These are phyloP conservation scores for Candida xyloterini DNA, from an alignment of 805 yeast species.

Conservation along the genomic window DNA sequence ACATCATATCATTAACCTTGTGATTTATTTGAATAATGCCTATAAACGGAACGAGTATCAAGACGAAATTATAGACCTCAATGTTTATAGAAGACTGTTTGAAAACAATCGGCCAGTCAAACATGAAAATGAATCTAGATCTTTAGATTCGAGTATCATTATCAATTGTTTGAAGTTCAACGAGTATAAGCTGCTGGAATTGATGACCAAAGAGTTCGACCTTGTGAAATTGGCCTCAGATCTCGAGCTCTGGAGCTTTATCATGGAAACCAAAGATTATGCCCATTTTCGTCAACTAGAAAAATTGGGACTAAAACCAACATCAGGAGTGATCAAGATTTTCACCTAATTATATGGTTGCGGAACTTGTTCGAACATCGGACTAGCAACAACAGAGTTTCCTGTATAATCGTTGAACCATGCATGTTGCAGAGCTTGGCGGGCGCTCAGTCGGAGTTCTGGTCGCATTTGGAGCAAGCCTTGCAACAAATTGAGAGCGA, in stretches of 20 bases:
- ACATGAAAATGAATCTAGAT: slow-evolving; percentile 1
- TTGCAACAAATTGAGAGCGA: slow-evolving; percentile 66
- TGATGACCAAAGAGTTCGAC: slow-evolving; percentile 9
- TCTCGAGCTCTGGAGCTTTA: slow-evolving; percentile 20
- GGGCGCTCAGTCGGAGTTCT: slow-evolving; percentile 55
- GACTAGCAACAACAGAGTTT: slow-evolving; percentile 14
- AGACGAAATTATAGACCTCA: slow-evolving; percentile 1
- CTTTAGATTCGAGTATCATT: slow-evolving; percentile 10
- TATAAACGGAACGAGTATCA: neutral
- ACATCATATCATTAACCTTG: slow-evolving; percentile 11
- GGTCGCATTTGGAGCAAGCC: slow-evolving; percentile 60
- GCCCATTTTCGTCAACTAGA: slow-evolving; percentile 13
- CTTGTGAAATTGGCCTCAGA: slow-evolving; percentile 11
- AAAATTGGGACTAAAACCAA: slow-evolving; percentile 16
- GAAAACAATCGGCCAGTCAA: neutral
- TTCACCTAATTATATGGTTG: slow-evolving; percentile 12
- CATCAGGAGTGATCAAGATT: slow-evolving; percentile 9
- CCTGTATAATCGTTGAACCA: slow-evolving; percentile 75
- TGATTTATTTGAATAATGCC: slow-evolving; percentile 10
- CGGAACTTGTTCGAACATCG: slow-evolving; percentile 12
- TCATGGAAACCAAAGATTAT: slow-evolving; percentile 18
- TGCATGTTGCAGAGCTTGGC: slow-evolving; percentile 64
- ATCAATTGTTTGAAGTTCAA: slow-evolving; percentile 12
- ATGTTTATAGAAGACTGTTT: slow-evolving; percentile 4
- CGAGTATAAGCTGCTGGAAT: slow-evolving; percentile 6